Evolutionary conservation across 305 asterid genomes (phyloP), one percentile per base, ranked within the genome.

Genomic region (Nicotiana rustica): DNA sequence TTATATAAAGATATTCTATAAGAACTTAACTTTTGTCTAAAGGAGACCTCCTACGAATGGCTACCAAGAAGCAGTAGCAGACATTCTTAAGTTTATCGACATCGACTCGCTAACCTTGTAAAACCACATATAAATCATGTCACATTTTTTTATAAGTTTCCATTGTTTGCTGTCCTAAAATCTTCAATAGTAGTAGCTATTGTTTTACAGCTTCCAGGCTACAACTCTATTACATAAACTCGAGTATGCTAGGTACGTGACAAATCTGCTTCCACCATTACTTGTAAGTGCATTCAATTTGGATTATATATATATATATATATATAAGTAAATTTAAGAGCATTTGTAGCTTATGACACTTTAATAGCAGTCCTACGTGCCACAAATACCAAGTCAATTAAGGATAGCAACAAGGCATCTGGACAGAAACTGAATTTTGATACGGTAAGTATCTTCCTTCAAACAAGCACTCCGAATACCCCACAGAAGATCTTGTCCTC

Each of bases 341-440:
- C 38, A 35, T 35, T 35, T 71, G 13, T 19, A 38, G 33, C n/a
- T 38, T 69, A 69, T 18, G 8, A 18, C 33, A 41, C 77, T 41
- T 38, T 69, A 44, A 19, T 31, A 71, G 60, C 6, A 70, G 3
- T 31, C 35, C 35, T 57, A 55, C 21, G 21, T 3, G 21, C 77
- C 57, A 38, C 35, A 38, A 38, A 69, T 38, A 38, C 57, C 31
- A 38, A 52, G 33, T 13, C n/a, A 12, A 69, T 18, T 6, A 17
- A 69, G 36, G 78, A 70, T 35, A 70, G 5, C 60, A 44, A 5
- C 12, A 44, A 13, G 56, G 78, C 19, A 71, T 19, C 78, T 71
- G 35, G 18, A 5, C 5, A 12, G 57, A 41, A 36, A 29, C 56
- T 68, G 49, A 68, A 68, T 36, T 1, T 68, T 68, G 77, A 68